Evolutionary conservation across 2,329 filamentous ascomycete species (phyloP).

Genomic region (Teratosphaeriaceae sp.): DNA sequence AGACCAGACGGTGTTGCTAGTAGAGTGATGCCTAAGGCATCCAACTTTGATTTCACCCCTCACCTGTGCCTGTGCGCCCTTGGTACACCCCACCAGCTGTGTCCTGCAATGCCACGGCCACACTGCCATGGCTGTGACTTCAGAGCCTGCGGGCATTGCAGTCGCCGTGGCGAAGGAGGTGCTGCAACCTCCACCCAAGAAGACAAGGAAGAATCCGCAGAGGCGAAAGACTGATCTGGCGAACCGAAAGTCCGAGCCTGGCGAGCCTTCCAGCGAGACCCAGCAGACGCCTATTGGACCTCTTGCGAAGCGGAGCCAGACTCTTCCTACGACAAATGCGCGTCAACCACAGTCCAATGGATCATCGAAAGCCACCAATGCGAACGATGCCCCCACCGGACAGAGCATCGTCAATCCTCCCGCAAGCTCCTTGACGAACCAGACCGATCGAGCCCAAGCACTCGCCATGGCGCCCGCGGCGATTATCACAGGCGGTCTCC

Average conservation of each 20-base stretch:
- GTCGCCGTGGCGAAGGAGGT: neutral
- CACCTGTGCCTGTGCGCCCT: neutral
- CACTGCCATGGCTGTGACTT: neutral
- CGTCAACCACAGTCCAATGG: neutral
- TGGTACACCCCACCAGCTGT: neutral
- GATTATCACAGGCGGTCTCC: conserved; percentile 22
- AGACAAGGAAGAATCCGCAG: conserved; percentile 1
- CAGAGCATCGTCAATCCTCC: conserved; percentile 2
- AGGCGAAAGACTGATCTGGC: neutral
- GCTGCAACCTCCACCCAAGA: neutral
- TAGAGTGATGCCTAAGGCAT: neutral
- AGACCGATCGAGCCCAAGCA: neutral
- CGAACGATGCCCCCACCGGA: neutral
- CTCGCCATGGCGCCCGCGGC: conserved; percentile 16
- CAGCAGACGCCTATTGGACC: neutral
- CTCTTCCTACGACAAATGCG: neutral
- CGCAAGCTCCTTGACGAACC: no score
- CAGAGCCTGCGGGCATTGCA: neutral
- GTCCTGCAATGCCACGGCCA: neutral
- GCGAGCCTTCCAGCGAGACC: neutral
- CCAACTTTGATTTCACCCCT: neutral
- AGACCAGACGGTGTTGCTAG: neutral
- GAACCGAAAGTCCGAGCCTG: neutral
- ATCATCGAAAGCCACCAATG: neutral
- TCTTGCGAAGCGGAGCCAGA: neutral